Conservation (phyloP, 495 filamentous ascomycete genomes). For the Penicillium diatomitis region DNA sequence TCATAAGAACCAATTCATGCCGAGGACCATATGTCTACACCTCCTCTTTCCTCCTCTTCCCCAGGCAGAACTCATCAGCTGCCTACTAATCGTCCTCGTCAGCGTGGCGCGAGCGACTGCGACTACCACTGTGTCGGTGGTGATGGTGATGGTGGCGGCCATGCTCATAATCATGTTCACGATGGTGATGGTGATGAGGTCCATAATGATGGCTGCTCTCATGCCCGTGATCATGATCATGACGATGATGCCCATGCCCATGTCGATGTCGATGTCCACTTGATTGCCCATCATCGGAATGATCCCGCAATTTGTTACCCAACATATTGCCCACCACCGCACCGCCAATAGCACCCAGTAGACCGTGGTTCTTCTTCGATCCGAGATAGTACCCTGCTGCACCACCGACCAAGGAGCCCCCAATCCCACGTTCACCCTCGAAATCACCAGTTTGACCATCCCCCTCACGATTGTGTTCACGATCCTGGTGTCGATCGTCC, state of each 20-base stretch:
- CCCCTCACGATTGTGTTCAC: conserved; percentile 4
- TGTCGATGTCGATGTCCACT: conserved; percentile 11
- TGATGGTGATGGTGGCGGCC: conserved; percentile 6
- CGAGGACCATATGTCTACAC: no score
- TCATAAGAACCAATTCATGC: no score
- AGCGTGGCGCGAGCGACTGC: conserved; percentile 12
- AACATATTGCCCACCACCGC: conserved; percentile 40
- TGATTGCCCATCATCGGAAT: conserved; percentile 7
- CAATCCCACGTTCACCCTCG: conserved; percentile 35
- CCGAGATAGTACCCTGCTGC: conserved; percentile 39
- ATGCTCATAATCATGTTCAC: conserved; percentile 1
- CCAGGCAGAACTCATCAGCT: neutral
- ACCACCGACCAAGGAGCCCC: conserved; percentile 35
- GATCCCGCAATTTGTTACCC: conserved; percentile 31
- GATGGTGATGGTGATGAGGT: neutral
- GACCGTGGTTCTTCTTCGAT: conserved; percentile 37
- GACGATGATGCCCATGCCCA: conserved; percentile 10
- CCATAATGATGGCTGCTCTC: neutral
- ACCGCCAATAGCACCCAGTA: conserved; percentile 41
- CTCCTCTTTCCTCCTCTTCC: no score
- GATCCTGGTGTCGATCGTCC: neutral
- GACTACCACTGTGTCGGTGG: conserved; percentile 8
- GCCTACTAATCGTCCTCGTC: conserved; percentile 7
- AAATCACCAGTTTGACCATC: conserved; percentile 12
- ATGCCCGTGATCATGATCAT: conserved; percentile 1